Base-by-base conservation (phyloP, 495 filamentous ascomycete genomes). In the Aspergillus homomorphus region DNA sequence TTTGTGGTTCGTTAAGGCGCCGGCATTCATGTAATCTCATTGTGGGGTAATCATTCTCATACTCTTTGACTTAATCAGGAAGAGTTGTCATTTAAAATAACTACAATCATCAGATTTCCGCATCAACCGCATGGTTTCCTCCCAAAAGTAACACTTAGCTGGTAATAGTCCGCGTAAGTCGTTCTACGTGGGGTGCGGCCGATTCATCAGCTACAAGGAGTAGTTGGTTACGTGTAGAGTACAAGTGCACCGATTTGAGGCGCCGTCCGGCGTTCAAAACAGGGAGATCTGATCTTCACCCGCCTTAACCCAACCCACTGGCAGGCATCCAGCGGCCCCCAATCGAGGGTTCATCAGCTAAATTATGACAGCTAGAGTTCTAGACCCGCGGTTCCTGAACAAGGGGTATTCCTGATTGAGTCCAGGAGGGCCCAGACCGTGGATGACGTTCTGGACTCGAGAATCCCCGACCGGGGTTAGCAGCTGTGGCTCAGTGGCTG, bases 351-450 rank as follows among this genome's bases (percentile, higher is more conserved):
- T 30, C 48, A 30, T 51, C 48, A 51, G 48, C 48, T 51, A 28
- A 51, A 15, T 24, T 28, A 51, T 51, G 48, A 21, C 21, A 62
- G 26, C 23, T 52, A 30, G 38, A 53, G 63, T 62, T 72, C 71
- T 74, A 72, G 71, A 69, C 69, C 69, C n/a, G 24, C 48, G 62
- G 57, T 62, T 45, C 56, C 59, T 30, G 38, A 58, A 53, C 55
- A 57, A 64, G 58, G 60, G 55, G 60, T 58, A 54, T 56, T 41
- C 33, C 49, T 54, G n/a, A n/a, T 42, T n/a, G 54, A 64, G 61
- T 67, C 67, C 57, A 67, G 46, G 57, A 66, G 66, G 69, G 72
- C 62, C 72, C 63, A 67, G 72, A 62, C 70, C 72, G 64, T 56
- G 22, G 18, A 12, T 22, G 45, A 46, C 45, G 64, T 67, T 71